Conservation (phyloP, 2,329 filamentous ascomycete genomes). For the Claviceps sp. region DNA sequence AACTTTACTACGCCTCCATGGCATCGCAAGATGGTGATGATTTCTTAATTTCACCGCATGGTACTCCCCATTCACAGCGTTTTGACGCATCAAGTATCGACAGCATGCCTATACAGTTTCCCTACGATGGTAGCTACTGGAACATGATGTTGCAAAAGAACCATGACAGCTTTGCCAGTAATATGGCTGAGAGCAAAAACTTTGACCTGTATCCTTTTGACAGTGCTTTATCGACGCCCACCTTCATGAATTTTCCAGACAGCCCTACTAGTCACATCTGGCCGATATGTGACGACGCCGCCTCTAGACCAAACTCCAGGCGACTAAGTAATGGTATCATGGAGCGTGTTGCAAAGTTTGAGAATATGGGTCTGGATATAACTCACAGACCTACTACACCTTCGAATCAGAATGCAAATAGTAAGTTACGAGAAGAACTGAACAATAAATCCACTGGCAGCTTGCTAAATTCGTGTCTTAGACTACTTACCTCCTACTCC, state of each 20-base stretch:
- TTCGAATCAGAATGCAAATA: conserved; percentile 41
- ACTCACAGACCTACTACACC: conserved; percentile 47
- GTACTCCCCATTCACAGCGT: conserved; percentile 39
- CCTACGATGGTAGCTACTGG: conserved; percentile 30
- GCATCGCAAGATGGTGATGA: conserved; percentile 32
- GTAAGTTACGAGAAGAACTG: conserved; percentile 29
- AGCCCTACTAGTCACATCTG: conserved; percentile 32
- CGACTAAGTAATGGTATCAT: conserved; percentile 49
- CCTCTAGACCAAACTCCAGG: conserved; percentile 27
- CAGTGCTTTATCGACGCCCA: conserved; percentile 34
- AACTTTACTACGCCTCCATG: conserved; percentile 15
- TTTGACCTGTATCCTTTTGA: conserved; percentile 36
- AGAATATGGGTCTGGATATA: conserved; percentile 34
- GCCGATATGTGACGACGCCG: conserved; percentile 32
- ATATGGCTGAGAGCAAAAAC: conserved; percentile 30
- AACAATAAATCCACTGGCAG: not conserved
- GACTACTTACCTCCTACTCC: conserved; percentile 56
- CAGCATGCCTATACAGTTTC: conserved; percentile 31
- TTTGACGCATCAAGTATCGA: conserved; percentile 37
- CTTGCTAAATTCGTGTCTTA: conserved; percentile 15
- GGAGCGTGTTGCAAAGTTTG: conserved; percentile 46
- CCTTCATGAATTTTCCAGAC: conserved; percentile 37
- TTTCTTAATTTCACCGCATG: conserved; percentile 43
- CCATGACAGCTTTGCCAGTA: conserved; percentile 28
- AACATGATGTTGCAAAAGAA: conserved; percentile 34